Base-by-base conservation (phyloP, 352 stramenopile genomes). In the Peronospora tabacina region DNA sequence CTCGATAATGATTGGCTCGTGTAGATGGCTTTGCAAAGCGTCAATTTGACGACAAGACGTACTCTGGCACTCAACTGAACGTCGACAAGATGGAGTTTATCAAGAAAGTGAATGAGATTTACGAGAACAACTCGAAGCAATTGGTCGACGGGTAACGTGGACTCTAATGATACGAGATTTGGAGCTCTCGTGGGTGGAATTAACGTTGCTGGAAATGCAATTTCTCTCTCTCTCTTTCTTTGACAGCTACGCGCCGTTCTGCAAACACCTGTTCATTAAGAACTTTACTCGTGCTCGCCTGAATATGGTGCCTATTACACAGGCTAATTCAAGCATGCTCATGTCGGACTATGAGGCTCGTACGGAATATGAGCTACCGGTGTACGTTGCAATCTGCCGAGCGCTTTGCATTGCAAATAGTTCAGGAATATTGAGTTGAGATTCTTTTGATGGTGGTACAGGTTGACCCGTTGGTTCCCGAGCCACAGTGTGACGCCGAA, bases 201-300 rank as follows among this genome's bases (percentile, higher is more conserved):
- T 26, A 6, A 26, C 22, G 22, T 26, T 26, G 22, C 22, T 26
- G 22, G 3, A 26, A 26, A 26, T 26, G 22, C 4, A 6, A 7
- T 6, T 26, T 22, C 4, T 2, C 22, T 26, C 22, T 26, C 22
- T 26, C 22, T 26, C 4, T 26, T 22, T 22, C 4, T 22, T 26
- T 9, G 8, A 39, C 29, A 95, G 90, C 17, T 99, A 99, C 63
- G 96, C 96, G 45, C 91, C 96, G 26, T 99, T 99, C 74, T 99
- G 96, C 77, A 99, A 99, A 80, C 96, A 99, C 72, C 47, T 99
- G 26, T 99, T 99, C 63, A 66, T 99, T 26, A 72, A 90, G 15
- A 98, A 99, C 72, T 96, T 96, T 58, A 90, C 79, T 17, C 82
- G 87, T 33, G 82, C 83, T 40, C 77, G 80, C 41, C 86, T 94